Evolutionary conservation across 2,329 filamentous ascomycete species (phyloP), one percentile per base, ranked within the genome.

Genomic region (Leptographium lundbergii): DNA sequence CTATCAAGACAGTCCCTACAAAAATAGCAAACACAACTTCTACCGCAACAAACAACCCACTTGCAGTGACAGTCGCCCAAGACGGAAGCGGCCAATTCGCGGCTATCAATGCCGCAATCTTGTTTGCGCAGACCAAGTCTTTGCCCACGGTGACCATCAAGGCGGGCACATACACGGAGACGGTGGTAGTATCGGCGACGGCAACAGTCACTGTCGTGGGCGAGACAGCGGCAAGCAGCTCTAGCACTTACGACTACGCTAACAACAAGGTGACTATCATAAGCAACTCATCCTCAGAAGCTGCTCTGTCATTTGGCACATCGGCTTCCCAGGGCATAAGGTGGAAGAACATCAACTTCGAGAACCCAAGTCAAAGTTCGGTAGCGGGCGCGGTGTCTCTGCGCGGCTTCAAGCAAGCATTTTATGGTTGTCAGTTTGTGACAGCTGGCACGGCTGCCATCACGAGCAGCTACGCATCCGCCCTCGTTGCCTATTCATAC

Each of bases 101-200:
- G 19, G 73, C 69, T 13, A 76, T 78, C 63, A 71, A 70, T 56
- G 68, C 72, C 19, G 75, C 75, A 32, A 69, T 78, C 22, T 66
- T 70, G 4, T 74, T 73, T 34, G 76, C 76, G 1, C 70, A 75
- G 61, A 69, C 64, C 56, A 70, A 70, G 56, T 69, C 66, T 1
- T 67, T 73, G 25, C 69, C 75, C 1, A 76, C 75, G 0, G 73
- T 78, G 1, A 70, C 72, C 14, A 68, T 77, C 22, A 68, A 72
- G 6, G 69, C 74, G 1, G 76, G 75, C 17, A 76, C 73, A 0
- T 78, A 77, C 60, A 70, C 70, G 7, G 74, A 78, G 58, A 67
- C 69, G 7, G 65, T 78, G 27, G 68, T 69, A 0, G 67, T 78
- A 5, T 63, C 67, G 10, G 74, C 70, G 2, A 74, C 72, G 0